Base-by-base conservation (phyloP, 2,329 filamentous ascomycete genomes). In the Lizonia empirigonia region DNA sequence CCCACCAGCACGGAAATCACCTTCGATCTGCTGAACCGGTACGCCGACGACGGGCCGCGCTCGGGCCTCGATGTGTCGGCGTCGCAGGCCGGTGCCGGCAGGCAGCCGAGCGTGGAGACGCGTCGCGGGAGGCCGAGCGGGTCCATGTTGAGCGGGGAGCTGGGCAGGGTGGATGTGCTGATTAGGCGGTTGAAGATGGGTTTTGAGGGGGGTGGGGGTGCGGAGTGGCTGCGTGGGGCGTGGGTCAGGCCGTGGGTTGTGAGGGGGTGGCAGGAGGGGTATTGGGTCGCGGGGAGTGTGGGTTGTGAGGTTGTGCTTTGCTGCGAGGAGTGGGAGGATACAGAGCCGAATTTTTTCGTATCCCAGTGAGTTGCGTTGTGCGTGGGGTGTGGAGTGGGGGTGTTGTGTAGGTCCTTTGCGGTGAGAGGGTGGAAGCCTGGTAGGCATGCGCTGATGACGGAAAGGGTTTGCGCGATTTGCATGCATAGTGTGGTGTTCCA, bases 401-500 rank as follows among this genome's bases (percentile, higher is more conserved):
- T 29, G n/a, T 34, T 20, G 39, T n/a, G n/a, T 29, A 42, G 34
- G n/a, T 59, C 50, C 8, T 53, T 55, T 15, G 58, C 32, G 3
- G 46, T 20, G 4, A 51, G 49, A 1, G 49, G 49, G 5, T 62
- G 10, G 19, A 69, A 49, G 15, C 53, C 60, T 12, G 64, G 65
- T 3, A 69, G 46, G 29, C 63, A 67, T 18, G 67, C 65, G 24
- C 60, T 66, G 30, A 68, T 64, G 48, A 70, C 41, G 30, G 64
- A 63, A 9, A 70, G 59, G 6, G 67, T 64, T 32, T 70, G 67
- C 18, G 65, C 62, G 15, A 68, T 55, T 29, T 69, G 65, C 24
- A 63, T 42, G 47, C 60, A 65, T 1, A 70, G 55, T 3, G 55
- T 55, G 0, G 48, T 51, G 4, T 52, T 53, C 65, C 64, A 70